Base-by-base conservation (phyloP, 768 basidiomycete genomes). In the Filobasidium wieringae region DNA sequence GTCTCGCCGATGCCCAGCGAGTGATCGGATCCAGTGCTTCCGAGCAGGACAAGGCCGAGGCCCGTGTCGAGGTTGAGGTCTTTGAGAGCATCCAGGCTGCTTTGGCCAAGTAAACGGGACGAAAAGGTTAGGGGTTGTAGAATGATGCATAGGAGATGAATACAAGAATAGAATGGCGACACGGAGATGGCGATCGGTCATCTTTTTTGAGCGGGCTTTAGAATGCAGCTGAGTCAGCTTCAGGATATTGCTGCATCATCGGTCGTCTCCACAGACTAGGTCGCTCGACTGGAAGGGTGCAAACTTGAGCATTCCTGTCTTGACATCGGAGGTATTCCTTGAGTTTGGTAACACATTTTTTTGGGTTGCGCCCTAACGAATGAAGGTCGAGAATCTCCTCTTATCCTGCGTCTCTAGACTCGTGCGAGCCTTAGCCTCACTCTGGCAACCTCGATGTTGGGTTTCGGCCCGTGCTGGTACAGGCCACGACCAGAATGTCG, bases 11-110 rank as follows among this genome's bases (percentile, higher is more conserved):
- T 68, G 92, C 91, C 26, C 78, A 86, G 74, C 83, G 81, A 71
- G 87, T 89, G 31, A 80, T 83, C 1, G 73, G 79, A 39, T 89
- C 91, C 40, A 86, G 79, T 69, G 92, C 90, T 30, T 84, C 88
- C 43, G 95, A 96, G 74, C 84, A 85, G 66, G 90, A 90, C 75
- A 97, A 90, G 79, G 77, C 84, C 60, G 91, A 92, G 77, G 95
- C 92, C 31, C 81, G 83, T 65, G 82, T 96, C 72, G 93, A 99
- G 77, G 86, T 87, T 33, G 91, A 93, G 70, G 92, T 97, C 57
- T 96, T 92, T 72, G 95, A 97, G 79, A 82, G 88, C 40, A 79
- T 99, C 59, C 92, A 96, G 74, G 81, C 86, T 63, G 90, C 90
- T 64, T 76, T 97, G 56, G 53, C 34, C 64, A 75, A 75, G 72